Base-by-base conservation (phyloP, 805 yeast species). In the Saccharomycopsis fermentans region DNA sequence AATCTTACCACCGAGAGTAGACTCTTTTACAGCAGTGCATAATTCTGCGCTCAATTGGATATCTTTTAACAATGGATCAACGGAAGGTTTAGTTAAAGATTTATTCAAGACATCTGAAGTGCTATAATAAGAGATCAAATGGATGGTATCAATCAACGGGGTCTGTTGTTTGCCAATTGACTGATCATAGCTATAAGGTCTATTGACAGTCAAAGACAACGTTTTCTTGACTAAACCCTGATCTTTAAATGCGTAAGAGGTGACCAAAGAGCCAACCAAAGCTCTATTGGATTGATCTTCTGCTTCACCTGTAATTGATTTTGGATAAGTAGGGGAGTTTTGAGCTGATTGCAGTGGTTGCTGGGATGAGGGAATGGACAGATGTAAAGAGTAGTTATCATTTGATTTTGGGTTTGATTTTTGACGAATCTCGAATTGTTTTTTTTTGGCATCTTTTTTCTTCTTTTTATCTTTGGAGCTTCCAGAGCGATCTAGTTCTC, bases 181-280 rank as follows among this genome's bases (percentile, higher is more conserved):
- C 16, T 29, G 36, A 34, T 39, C 47, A 17, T 19, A 19, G n/a
- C 40, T 43, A 21, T 52, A 40, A 14, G 52, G 27, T 21, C 71
- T 70, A 24, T 71, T 69, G 16, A 86, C 70, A n/a, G 82, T 78
- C 27, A 89, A 74, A 0, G 90, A 81, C 61, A 90, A 73, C 0
- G 97, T 88, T 69, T 90, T 90, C 69, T 91, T 91, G 60, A 90
- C 81, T 52, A 91, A 75, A 0, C 96, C 96, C 52, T 77, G 76
- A 53, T 81, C 83, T 66, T 83, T 84, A 67, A 83, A 85, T 12
- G 83, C 83, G 65, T 82, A 83, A 0, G 84, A 77, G 37, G 80
- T 79, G 24, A 79, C 81, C 51, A 81, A 70, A 0, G 85, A 81
- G 16, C 86, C 86, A 24, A 80, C 81, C 3, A 82, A 67, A 4